Percentiles rank a stretch among this genome's conserved stretches.
phyloP scores from a whole-genome alignment of 2,329 filamentous ascomycete genomes.

The Trichoderma aggressivum region DNA sequence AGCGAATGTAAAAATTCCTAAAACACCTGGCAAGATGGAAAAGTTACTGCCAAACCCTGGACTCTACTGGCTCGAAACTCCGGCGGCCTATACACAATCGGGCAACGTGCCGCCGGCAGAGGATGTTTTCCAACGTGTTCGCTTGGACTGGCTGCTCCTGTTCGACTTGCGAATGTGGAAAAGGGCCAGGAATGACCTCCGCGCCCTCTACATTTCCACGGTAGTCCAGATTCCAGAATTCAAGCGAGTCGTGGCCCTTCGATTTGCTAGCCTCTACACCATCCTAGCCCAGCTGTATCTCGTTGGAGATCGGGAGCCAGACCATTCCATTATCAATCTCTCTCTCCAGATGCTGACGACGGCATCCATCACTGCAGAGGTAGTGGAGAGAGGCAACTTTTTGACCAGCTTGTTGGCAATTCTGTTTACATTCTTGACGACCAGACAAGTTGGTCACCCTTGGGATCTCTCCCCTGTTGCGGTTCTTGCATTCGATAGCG shows the following conservation, averaged over 20 bases:
- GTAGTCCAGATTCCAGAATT: slow-evolving; percentile 94
- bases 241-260: slow-evolving; percentile 85
- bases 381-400: slow-evolving; percentile 93
- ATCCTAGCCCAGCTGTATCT: slow-evolving; percentile 90
- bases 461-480: slow-evolving; percentile 83
- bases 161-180: slow-evolving; percentile 98
- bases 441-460: slow-evolving; percentile 90
- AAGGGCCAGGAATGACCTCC: slow-evolving; percentile 82
- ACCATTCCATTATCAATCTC: slow-evolving; percentile 97
- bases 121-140: slow-evolving; percentile 82
- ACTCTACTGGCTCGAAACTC: slow-evolving; percentile 82
- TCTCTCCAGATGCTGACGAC: slow-evolving; percentile 96
- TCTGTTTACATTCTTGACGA: slow-evolving; percentile 94
- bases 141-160: slow-evolving; percentile 89
- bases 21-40: slow-evolving; percentile 64
- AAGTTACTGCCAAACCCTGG: slow-evolving; percentile 60
- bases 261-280: slow-evolving; percentile 95
- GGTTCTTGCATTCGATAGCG: slow-evolving; percentile 87
- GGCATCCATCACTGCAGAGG: slow-evolving; percentile 91
- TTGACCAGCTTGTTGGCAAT: slow-evolving; percentile 94
- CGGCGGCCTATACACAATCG: slow-evolving; percentile 62
- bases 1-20: slow-evolving; percentile 70
- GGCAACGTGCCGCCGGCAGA: slow-evolving; percentile 69
- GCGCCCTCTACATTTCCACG: slow-evolving; percentile 92
- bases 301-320: slow-evolving; percentile 91